A percentile compares a stretch with the other conserved stretches of the same genome.
Conservation (phyloP, 1,284 basidiomycete genomes). For the Leccinum fuscescens region DNA sequence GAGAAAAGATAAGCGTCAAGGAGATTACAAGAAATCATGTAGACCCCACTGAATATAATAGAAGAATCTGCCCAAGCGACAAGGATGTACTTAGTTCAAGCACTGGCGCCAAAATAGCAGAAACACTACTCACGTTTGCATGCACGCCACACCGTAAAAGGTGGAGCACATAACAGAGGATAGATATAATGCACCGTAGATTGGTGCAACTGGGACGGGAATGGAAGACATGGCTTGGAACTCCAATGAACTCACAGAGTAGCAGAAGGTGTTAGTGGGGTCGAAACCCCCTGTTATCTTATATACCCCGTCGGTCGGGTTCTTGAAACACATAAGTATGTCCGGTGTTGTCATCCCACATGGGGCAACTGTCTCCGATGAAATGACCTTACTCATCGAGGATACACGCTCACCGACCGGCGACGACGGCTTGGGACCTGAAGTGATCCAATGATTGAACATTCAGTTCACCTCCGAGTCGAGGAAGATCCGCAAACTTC, state of each 20-base stretch:
- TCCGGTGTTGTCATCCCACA: not conserved
- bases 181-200: constrained; percentile 6
- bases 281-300: not conserved
- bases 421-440: not conserved
- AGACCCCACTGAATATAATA: constrained; percentile 16
- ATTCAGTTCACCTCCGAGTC: not conserved
- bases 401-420: not conserved
- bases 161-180: constrained; percentile 1
- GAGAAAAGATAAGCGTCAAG: not conserved
- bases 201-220: constrained; percentile 2
- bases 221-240: constrained; percentile 1
- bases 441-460: not conserved
- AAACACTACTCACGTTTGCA: constrained; percentile 1
- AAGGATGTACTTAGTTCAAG: not conserved
- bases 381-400: not conserved
- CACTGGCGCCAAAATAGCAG: too few relatives aligned
- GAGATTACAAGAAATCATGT: too few relatives aligned
- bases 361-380: not conserved
- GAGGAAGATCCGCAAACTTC: not conserved
- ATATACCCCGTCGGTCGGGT: not conserved
- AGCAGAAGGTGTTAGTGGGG: not conserved
- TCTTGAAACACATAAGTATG: not conserved
- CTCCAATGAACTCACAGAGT: not conserved
- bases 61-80: constrained; percentile 11
- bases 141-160: constrained; percentile 7